These are phyloP conservation scores for Dendrobium catenatum DNA, from an alignment of 106 monocot species.

Conservation along the genomic window DNA sequence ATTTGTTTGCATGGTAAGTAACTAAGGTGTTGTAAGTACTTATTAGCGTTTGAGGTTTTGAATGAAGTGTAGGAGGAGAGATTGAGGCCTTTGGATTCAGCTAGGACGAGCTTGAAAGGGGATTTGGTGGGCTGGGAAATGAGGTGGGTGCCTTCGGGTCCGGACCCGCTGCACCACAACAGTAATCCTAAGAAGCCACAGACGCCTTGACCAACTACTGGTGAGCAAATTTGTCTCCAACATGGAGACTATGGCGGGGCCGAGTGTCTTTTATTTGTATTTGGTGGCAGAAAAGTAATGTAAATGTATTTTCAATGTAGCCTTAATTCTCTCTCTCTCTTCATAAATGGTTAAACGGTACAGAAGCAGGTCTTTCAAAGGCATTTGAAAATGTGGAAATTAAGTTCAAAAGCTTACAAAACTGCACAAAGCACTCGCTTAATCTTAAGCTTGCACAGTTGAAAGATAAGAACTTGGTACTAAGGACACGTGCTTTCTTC, in stretches of 20 bases:
- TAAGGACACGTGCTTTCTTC: too few species aligned
- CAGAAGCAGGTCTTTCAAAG: too few species aligned
- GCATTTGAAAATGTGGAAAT: too few species aligned
- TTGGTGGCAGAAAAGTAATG: background rate
- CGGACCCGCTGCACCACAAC: constrained; percentile 60
- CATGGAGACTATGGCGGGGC: background rate
- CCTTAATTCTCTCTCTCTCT: too few species aligned
- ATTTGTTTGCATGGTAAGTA: too few species aligned
- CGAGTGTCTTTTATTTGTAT: background rate
- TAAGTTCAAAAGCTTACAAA: too few species aligned
- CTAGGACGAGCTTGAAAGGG: background rate
- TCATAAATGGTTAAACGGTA: too few species aligned
- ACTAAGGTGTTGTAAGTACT: background rate
- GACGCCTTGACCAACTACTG: constrained; percentile 27
- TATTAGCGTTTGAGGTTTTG: background rate
- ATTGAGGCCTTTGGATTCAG: constrained; percentile 9
- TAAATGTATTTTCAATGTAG: background rate
- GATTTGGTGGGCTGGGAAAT: constrained; percentile 25
- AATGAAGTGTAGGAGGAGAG: constrained; percentile 7
- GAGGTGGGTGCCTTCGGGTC: constrained; percentile 54
- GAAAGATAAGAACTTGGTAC: too few species aligned
- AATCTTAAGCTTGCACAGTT: too few species aligned
- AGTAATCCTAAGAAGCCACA: constrained; percentile 43
- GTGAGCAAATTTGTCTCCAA: background rate
- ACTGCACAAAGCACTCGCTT: too few species aligned